A percentile compares a stretch with the other conserved stretches of the same genome.
phyloP scores from a whole-genome alignment of 2,329 filamentous ascomycete genomes.

The Fusarium staphyleae region DNA sequence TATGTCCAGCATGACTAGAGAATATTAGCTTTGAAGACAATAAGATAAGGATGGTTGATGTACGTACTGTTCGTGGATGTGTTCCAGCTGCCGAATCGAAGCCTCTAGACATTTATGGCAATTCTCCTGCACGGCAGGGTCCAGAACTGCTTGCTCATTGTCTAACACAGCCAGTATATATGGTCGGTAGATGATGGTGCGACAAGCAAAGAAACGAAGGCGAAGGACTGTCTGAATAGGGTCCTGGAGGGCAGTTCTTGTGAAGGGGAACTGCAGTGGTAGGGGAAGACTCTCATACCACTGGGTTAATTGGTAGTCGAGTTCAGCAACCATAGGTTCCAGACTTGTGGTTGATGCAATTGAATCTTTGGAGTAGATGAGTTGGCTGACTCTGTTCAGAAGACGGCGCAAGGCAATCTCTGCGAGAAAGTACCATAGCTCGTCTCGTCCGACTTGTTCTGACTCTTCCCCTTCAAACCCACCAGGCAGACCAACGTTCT shows the following conservation, averaged over 20 bases:
- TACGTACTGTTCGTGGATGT: slow-evolving; percentile 77
- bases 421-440: slow-evolving; percentile 86
- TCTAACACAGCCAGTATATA: slow-evolving; percentile 83
- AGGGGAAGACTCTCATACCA: slow-evolving; percentile 83
- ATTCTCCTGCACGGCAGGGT: slow-evolving; percentile 76
- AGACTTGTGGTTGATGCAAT: slow-evolving; percentile 75
- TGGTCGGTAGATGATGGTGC: slow-evolving; percentile 85
- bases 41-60: background rate
- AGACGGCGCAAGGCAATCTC: slow-evolving; percentile 81
- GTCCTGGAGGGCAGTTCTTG: slow-evolving; percentile 70
- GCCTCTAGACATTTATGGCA: slow-evolving; percentile 85
- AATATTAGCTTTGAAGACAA: slow-evolving; percentile 14
- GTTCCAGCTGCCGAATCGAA: slow-evolving; percentile 78
- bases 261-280: slow-evolving; percentile 79
- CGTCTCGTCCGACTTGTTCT: slow-evolving; percentile 72
- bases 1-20: slow-evolving; percentile 75
- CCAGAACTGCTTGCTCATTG: slow-evolving; percentile 75
- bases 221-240: slow-evolving; percentile 81
- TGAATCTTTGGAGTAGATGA: slow-evolving; percentile 78
- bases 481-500: slow-evolving; percentile 78
- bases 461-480: slow-evolving; percentile 77
- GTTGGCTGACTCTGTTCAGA: slow-evolving; percentile 79
- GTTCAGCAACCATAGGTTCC: slow-evolving; percentile 78
- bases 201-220: slow-evolving; percentile 82
- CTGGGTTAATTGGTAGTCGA: slow-evolving; percentile 82